phyloP scores from a whole-genome alignment of 2,329 filamentous ascomycete species.

The Polytolypa hystricis region DNA sequence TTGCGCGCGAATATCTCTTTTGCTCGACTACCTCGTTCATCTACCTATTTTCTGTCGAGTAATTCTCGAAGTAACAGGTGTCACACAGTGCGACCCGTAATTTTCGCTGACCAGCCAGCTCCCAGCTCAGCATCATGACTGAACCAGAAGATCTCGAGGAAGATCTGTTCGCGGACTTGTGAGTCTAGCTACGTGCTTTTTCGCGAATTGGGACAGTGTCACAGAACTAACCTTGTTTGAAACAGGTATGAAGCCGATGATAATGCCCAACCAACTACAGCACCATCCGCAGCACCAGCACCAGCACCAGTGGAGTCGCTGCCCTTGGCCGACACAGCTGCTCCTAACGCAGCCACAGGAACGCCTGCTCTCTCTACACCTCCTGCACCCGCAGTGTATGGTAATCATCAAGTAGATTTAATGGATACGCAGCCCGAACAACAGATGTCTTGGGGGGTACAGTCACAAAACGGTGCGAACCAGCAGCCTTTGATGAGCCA shows the following conservation, averaged over 20 bases:
- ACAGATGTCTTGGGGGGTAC: conserved; percentile 10
- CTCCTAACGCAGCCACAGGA: conserved; percentile 8
- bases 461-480: conserved; percentile 15
- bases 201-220: background rate
- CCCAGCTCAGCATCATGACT: conserved; percentile 57
- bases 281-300: conserved; percentile 27
- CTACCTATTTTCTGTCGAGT: too few species aligned
- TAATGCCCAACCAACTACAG: conserved; percentile 23
- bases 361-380: too few species aligned
- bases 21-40: too few species aligned
- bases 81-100: too few species aligned
- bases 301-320: conserved; percentile 24
- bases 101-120: too few species aligned
- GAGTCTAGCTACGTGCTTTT: conserved; percentile 32
- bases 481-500: conserved; percentile 20
- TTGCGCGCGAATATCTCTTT: too few species aligned
- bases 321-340: conserved; percentile 10
- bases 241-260: conserved; percentile 59
- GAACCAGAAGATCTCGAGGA: conserved; percentile 78
- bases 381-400: conserved; percentile 23
- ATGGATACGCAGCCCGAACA: conserved; percentile 14
- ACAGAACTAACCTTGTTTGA: conserved; percentile 8
- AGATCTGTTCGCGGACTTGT: conserved; percentile 94
- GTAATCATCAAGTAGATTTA: conserved; percentile 19
- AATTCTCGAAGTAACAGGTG: too few species aligned